Evolutionary conservation across 306 rosid species (phyloP), one percentile per base, ranked within the genome.

Genomic region (Chamaecrista fasciculata): DNA sequence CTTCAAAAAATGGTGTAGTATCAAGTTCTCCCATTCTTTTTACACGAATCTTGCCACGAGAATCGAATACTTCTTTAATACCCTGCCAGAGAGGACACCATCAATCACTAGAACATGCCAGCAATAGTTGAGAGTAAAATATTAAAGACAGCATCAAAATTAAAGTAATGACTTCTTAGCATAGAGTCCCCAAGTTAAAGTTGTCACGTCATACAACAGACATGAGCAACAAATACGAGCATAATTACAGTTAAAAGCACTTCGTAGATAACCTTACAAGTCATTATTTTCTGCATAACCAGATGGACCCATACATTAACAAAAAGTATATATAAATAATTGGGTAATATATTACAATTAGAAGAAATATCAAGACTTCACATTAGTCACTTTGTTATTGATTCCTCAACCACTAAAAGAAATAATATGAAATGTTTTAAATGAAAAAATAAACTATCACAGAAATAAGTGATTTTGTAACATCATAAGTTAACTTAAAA

Each of bases 21-120:
- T 89, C 93, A 37, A 95, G 95, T 78, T 91, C 97, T 66, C 99
- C 99, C 99, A 95, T 89, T 91, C 97, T 86, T 73, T 89, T 91
- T 26, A 95, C 81, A 16, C 93, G 80, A 80, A 91, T 79, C 23
- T 75, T 37, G 29, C 81, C 76, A 72, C 76, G 79, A 39, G 56
- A n/a, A n/a, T 71, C 47, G 91, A 56, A 56, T 40, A 81, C 57
- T 55, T 89, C 99, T 78, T 86, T 91, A 68, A 84, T 79, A 69
- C 73, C 76, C 99, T 95, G 77, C 39, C 62, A 42, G 46, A 65
- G 24, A 52, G 12, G 36, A 11, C 5, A 7, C 19, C 4, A 18
- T 33, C 34, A 59, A 9, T 34, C 2, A 59, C n/a, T 59, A 34
- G 14, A 59, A 33, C 23, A 12, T 34, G 3, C 46, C 44, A 31